Conservation (phyloP, 345 rosid genomes). For the Dovyalis caffra region DNA sequence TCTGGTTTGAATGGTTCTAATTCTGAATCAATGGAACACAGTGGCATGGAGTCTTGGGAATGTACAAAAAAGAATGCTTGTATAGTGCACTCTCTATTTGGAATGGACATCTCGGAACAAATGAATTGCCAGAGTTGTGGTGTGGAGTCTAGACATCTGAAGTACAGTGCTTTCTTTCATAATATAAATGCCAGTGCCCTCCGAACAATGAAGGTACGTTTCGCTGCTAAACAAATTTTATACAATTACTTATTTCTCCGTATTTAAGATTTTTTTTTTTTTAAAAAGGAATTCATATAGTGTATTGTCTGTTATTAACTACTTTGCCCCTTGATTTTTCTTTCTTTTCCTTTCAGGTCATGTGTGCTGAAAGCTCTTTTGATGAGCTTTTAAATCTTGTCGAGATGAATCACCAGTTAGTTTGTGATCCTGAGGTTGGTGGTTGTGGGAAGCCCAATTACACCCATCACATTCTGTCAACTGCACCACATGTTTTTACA, state of each 20-base stretch:
- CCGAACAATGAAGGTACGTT: conserved; percentile 75
- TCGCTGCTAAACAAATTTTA: conserved; percentile 2
- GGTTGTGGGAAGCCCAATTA: conserved; percentile 90
- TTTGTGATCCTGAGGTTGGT: conserved; percentile 79
- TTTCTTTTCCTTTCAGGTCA: conserved; percentile 45
- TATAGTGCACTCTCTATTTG: conserved; percentile 83
- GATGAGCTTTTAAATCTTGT: conserved; percentile 73
- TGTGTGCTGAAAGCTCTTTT: conserved; percentile 69
- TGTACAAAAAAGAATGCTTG: conserved; percentile 66
- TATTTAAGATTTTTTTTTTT: neutral
- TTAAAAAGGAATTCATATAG: neutral
- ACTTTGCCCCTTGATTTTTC: conserved; percentile 4
- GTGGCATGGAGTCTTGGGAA: conserved; percentile 69
- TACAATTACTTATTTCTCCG: neutral
- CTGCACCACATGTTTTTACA: conserved; percentile 75
- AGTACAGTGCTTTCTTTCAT: conserved; percentile 90
- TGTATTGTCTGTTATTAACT: neutral
- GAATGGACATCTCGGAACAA: conserved; percentile 79
- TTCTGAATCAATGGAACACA: conserved; percentile 61
- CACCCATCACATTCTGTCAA: conserved; percentile 71
- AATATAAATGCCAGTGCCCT: conserved; percentile 91
- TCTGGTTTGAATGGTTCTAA: conserved; percentile 52
- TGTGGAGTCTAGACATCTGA: conserved; percentile 80
- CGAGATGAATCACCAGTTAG: conserved; percentile 87
- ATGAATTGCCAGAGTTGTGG: conserved; percentile 82